Evolutionary conservation across 352 stramenopile genomes (phyloP).

Genomic region (Blastocystis sp.): DNA sequence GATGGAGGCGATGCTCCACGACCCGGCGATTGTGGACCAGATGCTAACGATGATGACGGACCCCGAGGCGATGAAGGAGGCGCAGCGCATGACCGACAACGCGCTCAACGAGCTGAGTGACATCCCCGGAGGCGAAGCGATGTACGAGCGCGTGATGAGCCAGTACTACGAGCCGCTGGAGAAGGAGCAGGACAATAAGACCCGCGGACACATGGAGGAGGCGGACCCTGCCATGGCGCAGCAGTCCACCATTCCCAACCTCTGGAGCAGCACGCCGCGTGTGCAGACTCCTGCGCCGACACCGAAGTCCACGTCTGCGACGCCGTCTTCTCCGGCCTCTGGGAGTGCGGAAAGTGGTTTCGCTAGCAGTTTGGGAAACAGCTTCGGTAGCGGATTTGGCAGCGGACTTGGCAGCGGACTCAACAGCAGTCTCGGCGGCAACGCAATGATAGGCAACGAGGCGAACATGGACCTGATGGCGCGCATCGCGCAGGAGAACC

Average conservation of each 20-base stretch:
- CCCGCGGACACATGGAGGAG: not conserved
- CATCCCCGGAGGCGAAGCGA: conserved; percentile 29
- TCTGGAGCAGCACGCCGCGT: not conserved
- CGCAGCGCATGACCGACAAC: conserved; percentile 8
- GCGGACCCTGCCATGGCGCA: not conserved
- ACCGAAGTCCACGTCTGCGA: not conserved
- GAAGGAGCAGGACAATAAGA: not conserved
- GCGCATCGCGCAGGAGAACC: not conserved
- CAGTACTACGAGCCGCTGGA: conserved; percentile 50
- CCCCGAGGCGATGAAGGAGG: not conserved
- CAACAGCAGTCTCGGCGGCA: not conserved
- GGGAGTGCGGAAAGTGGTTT: not conserved
- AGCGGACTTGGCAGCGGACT: not conserved
- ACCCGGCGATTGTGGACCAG: not conserved
- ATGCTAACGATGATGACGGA: conserved; percentile 13
- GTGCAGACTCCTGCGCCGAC: not conserved
- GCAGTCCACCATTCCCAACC: conserved; percentile 5
- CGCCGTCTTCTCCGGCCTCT: not conserved
- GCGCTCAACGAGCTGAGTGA: conserved; percentile 25
- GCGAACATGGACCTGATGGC: not conserved
- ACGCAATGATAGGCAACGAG: not conserved
- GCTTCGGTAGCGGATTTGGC: not conserved
- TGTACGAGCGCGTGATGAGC: conserved; percentile 46
- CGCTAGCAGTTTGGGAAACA: not conserved
- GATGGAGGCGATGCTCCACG: conserved; percentile 30